Evolutionary conservation across 192 early-diverging fungal species (phyloP).

Genomic region (Coemansia sp.): DNA sequence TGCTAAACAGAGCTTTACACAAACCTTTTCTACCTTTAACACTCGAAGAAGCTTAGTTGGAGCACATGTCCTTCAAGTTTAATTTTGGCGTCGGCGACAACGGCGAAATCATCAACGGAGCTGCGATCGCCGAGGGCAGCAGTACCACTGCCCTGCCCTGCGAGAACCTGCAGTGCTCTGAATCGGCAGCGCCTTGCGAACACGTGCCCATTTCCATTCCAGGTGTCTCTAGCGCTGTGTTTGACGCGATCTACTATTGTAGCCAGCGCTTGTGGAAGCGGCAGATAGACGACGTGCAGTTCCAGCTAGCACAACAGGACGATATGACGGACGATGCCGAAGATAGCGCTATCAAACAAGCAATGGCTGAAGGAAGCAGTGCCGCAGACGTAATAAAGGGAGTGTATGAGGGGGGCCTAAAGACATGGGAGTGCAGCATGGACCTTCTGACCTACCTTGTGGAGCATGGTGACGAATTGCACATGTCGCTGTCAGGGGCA

Average conservation of each 20-base stretch:
- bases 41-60: neutral
- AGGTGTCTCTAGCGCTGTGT: conserved; percentile 30
- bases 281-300: conserved; percentile 77
- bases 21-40: neutral
- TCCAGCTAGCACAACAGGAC: conserved; percentile 77
- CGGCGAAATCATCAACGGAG: conserved; percentile 6
- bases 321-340: conserved; percentile 52
- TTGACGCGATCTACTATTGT: conserved; percentile 40
- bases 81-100: conserved; percentile 37
- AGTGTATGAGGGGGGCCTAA: conserved; percentile 93
- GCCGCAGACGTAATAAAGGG: conserved; percentile 78
- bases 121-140: neutral
- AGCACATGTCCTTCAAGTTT: conserved; percentile 49
- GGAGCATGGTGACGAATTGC: conserved; percentile 26
- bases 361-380: conserved; percentile 29
- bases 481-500: neutral
- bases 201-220: conserved; percentile 30
- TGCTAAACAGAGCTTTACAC: too few relatives aligned
- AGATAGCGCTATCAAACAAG: conserved; percentile 28
- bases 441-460: conserved; percentile 78
- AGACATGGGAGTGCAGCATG: conserved; percentile 95
- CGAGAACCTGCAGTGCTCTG: neutral
- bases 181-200: conserved; percentile 16
- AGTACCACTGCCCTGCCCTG: neutral
- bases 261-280: conserved; percentile 61